These are phyloP conservation scores for Coemansia sp. DNA, from an alignment of 192 early-diverging fungal genomes.

Conservation along the genomic window DNA sequence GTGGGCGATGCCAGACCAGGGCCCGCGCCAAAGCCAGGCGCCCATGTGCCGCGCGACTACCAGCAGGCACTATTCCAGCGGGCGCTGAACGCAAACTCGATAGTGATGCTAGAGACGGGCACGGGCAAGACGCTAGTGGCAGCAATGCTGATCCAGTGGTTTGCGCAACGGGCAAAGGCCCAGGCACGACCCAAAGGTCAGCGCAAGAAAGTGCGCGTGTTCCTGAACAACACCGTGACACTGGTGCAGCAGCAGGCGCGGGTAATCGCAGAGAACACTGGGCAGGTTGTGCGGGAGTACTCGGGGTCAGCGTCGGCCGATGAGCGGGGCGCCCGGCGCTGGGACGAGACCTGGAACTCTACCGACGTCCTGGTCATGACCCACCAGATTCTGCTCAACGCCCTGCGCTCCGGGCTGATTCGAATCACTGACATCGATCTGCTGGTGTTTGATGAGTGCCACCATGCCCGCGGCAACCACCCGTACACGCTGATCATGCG, in stretches of 20 bases:
- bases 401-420: constrained; percentile 64
- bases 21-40: too few relatives aligned
- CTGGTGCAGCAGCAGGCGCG: constrained; percentile 79
- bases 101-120: constrained; percentile 89
- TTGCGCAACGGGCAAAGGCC: constrained; percentile 32
- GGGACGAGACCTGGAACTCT: constrained; percentile 54
- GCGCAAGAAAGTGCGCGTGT: constrained; percentile 49
- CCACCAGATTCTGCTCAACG: constrained; percentile 75
- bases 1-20: too few relatives aligned
- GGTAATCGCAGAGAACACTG: constrained; percentile 68
- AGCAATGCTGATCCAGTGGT: constrained; percentile 77
- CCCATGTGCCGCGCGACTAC: constrained; percentile 72
- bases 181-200: neutral
- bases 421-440: constrained; percentile 65
- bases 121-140: constrained; percentile 91
- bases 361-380: constrained; percentile 82
- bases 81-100: constrained; percentile 68
- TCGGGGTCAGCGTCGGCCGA: constrained; percentile 67
- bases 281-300: constrained; percentile 53
- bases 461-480: constrained; percentile 75
- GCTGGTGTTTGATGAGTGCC: constrained; percentile 93
- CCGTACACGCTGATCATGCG: constrained; percentile 77
- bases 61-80: constrained; percentile 68
- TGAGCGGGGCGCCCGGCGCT: constrained; percentile 53
- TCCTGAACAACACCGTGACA: constrained; percentile 82